A percentile compares a stretch with the other conserved stretches of the same genome.
phyloP scores from a whole-genome alignment of 495 filamentous ascomycete genomes.

The Lophium mytilinum region DNA sequence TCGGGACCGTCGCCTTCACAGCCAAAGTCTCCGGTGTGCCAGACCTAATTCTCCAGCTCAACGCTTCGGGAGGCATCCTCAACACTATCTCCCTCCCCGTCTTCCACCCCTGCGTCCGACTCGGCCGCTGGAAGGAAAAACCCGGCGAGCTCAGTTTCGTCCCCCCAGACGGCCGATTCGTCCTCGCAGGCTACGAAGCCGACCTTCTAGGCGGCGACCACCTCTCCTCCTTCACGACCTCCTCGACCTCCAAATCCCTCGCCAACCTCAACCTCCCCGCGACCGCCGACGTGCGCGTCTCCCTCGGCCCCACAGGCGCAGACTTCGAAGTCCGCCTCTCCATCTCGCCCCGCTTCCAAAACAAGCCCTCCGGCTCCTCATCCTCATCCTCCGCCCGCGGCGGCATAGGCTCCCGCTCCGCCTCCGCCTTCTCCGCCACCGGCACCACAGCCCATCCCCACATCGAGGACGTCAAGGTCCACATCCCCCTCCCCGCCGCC shows the following conservation, averaged over 20 bases:
- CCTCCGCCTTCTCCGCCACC: slow-evolving; percentile 40
- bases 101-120: slow-evolving; percentile 90
- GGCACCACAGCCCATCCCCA: slow-evolving; percentile 52
- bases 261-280: slow-evolving; percentile 74
- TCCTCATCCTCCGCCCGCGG: slow-evolving; percentile 6
- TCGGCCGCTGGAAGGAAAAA: slow-evolving; percentile 74
- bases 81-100: slow-evolving; percentile 78
- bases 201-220: slow-evolving; percentile 55
- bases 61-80: slow-evolving; percentile 59
- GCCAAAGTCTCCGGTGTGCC: slow-evolving; percentile 91
- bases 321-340: slow-evolving; percentile 86
- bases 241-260: slow-evolving; percentile 19
- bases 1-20: slow-evolving; percentile 90
- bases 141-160: slow-evolving; percentile 91
- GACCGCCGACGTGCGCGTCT: slow-evolving; percentile 69
- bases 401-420: slow-evolving; percentile 3
- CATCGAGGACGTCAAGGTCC: slow-evolving; percentile 74
- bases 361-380: slow-evolving; percentile 8
- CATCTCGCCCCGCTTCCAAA: slow-evolving; percentile 50
- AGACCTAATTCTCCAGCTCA: slow-evolving; percentile 74
- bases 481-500: slow-evolving; percentile 67
- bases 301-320: slow-evolving; percentile 59
- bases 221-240: slow-evolving; percentile 15
- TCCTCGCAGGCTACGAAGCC: slow-evolving; percentile 89
- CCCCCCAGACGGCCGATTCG: slow-evolving; percentile 91